Percentiles rank a stretch among this genome's conserved stretches.
phyloP scores from a whole-genome alignment of 345 rosid genomes.

The Aegle marmelos region DNA sequence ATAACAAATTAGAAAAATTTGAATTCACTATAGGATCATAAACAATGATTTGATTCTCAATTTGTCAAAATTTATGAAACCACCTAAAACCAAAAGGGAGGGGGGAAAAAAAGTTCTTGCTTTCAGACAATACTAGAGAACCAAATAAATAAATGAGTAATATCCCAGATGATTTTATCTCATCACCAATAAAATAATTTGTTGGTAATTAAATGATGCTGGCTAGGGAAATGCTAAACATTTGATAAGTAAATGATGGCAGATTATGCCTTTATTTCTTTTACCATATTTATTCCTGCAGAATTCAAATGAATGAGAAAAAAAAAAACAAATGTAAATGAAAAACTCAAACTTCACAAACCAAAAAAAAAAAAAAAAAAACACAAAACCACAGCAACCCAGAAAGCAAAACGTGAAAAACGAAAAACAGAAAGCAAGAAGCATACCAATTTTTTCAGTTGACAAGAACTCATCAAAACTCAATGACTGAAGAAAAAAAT shows the following conservation, averaged over 20 bases:
- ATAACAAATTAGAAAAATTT: neutral
- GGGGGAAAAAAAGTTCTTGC: neutral
- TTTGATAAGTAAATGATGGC: neutral
- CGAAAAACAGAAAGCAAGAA: neutral
- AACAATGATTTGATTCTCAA: neutral
- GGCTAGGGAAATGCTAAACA: neutral
- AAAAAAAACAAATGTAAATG: neutral
- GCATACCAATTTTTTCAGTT: slow-evolving; percentile 8
- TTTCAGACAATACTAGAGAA: neutral
- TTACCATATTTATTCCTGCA: neutral
- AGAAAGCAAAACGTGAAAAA: no score
- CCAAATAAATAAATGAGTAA: neutral
- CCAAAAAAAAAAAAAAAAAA: neutral
- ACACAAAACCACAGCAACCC: neutral
- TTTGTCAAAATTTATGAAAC: neutral
- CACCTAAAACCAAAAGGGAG: neutral
- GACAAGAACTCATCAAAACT: neutral
- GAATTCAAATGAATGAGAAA: neutral
- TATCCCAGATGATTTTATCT: neutral
- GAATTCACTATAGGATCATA: neutral
- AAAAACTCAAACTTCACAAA: neutral
- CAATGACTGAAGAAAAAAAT: neutral
- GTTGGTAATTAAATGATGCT: neutral
- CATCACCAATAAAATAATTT: neutral
- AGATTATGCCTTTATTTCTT: neutral